Evolutionary conservation across 225 moss, liverwort and hornwort species (phyloP), one percentile per base, ranked within the genome.

Genomic region (Takakia lepidozioides): DNA sequence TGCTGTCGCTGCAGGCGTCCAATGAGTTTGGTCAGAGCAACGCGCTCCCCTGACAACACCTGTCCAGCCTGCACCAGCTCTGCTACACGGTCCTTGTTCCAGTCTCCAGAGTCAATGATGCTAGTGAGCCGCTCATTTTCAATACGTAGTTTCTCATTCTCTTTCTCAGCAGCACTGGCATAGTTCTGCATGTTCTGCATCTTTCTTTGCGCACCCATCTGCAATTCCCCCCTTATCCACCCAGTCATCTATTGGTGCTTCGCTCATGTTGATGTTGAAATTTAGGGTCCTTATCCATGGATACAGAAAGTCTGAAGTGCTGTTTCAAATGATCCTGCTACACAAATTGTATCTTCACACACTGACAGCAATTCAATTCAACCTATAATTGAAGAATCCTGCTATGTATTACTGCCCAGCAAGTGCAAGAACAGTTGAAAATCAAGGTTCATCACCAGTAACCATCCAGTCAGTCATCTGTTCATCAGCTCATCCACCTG

Each of bases 101-200:
- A 92, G 15, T 78, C 77, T 2, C 85, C 57, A 14, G 62, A 80
- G 30, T 93, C 92, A 47, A 93, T 81, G 10, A 93, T 82, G n/a
- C 65, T 72, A 14, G 75, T 71, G 52, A 88, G 61, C 43, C 92
- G 74, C 48, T 81, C 75, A 73, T 88, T 93, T 14, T 93, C 88
- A 42, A 25, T 67, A 7, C 78, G 68, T 0, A 88, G 59, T 63
- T 73, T 81, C 43, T 75, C 58, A 18, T 85, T 88, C 47, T 93
- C 85, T 46, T 70, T 85, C 38, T 85, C 78, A 32, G 67, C 53
- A 35, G 61, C 63, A 4, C 67, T 77, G 17, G 85, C 77, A 59
- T 80, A 63, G 26, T 37, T 61, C 68, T 81, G 75, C 27, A 92
- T 63, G 17, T 80, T 27, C 0, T 57, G 56, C 78, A 93, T 78